Evolutionary conservation across 306 rosid genomes (phyloP).

Genomic region (Senna tora): DNA sequence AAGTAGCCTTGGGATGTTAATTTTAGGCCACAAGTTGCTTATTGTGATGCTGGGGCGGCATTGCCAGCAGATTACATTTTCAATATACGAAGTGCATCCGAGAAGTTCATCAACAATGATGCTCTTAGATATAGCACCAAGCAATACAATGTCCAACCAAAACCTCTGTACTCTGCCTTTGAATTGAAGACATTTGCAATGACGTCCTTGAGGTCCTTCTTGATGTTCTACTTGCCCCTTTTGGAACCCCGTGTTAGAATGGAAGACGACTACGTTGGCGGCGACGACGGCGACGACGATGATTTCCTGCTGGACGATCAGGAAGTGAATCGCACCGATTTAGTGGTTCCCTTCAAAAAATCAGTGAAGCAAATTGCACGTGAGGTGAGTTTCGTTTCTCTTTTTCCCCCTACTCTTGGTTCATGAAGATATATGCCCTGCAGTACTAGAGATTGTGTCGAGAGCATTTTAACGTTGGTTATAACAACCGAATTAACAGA

Average conservation of each 20-base stretch:
- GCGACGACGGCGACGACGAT: constrained; percentile 58
- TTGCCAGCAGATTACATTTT: constrained; percentile 56
- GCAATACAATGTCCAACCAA: constrained; percentile 62
- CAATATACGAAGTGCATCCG: constrained; percentile 45
- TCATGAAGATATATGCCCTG: constrained; percentile 15
- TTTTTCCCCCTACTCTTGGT: constrained; percentile 4
- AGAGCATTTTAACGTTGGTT: too few relatives aligned
- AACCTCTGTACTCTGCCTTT: constrained; percentile 81
- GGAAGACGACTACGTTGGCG: constrained; percentile 63
- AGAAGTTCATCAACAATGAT: constrained; percentile 56
- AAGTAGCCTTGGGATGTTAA: constrained; percentile 41
- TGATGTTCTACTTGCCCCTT: constrained; percentile 78
- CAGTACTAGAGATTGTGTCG: too few relatives aligned
- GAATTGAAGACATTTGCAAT: constrained; percentile 55
- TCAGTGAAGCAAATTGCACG: constrained; percentile 84
- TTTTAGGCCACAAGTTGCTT: constrained; percentile 66
- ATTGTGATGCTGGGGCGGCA: constrained; percentile 75
- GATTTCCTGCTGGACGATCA: constrained; percentile 53
- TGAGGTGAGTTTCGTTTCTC: constrained; percentile 57
- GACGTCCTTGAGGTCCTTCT: constrained; percentile 71
- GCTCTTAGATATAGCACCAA: constrained; percentile 57
- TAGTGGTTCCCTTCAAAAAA: constrained; percentile 75
- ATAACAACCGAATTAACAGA: too few relatives aligned
- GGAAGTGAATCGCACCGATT: constrained; percentile 45
- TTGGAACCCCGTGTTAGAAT: constrained; percentile 71